These are phyloP conservation scores for Fusarium siculi DNA, from an alignment of 2,329 filamentous ascomycete species.

Conservation along the genomic window DNA sequence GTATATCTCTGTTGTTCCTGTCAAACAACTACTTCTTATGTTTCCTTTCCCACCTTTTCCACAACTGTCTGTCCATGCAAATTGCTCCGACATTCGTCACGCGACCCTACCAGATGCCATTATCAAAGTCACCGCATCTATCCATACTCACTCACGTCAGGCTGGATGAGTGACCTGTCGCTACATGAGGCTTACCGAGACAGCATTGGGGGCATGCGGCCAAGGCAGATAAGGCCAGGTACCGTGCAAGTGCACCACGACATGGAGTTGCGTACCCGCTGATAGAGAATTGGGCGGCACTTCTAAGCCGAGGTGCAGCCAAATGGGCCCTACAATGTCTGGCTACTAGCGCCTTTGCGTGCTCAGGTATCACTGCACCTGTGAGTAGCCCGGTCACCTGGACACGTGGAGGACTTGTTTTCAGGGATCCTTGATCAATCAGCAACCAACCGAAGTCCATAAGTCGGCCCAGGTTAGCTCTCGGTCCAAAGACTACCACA, in stretches of 20 bases:
- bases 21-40: neutral
- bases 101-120: slow-evolving; percentile 23
- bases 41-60: neutral
- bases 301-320: slow-evolving; percentile 30
- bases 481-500: neutral
- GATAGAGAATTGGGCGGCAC: slow-evolving; percentile 23
- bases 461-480: slow-evolving; percentile 21
- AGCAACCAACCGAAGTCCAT: slow-evolving; percentile 9
- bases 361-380: slow-evolving; percentile 31
- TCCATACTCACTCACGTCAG: neutral
- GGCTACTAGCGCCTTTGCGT: slow-evolving; percentile 15
- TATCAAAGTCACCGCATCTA: slow-evolving; percentile 10
- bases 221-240: slow-evolving; percentile 17
- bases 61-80: neutral
- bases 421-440: slow-evolving; percentile 15
- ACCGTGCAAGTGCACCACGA: slow-evolving; percentile 18
- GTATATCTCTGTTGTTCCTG: neutral
- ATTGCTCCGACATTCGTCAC: slow-evolving; percentile 23
- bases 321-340: slow-evolving; percentile 19
- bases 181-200: slow-evolving; percentile 27
- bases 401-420: slow-evolving; percentile 33
- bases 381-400: slow-evolving; percentile 20
- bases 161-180: neutral
- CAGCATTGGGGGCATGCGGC: slow-evolving; percentile 1
- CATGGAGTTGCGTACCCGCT: slow-evolving; percentile 18